Conservation (phyloP, 345 rosid genomes). For the Erodium maritimum region DNA sequence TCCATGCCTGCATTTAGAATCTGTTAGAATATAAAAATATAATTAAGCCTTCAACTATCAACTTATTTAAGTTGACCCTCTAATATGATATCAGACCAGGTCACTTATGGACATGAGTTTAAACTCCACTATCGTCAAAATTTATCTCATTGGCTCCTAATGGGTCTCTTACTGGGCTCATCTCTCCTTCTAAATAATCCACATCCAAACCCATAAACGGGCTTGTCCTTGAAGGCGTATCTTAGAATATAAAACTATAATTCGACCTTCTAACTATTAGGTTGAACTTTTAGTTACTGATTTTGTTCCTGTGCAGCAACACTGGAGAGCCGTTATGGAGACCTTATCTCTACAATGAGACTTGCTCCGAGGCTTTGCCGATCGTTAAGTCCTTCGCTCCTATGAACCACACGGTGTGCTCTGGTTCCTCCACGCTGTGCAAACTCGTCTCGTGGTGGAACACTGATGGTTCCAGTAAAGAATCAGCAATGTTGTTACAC, state of each 20-base stretch:
- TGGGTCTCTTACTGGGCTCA: not conserved
- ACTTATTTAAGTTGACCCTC: too few species aligned
- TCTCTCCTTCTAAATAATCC: too few species aligned
- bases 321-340: slow-evolving; percentile 55
- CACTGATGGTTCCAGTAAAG: slow-evolving; percentile 21
- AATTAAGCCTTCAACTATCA: too few species aligned
- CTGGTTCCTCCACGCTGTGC: slow-evolving; percentile 79
- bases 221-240: too few species aligned
- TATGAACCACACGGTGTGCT: slow-evolving; percentile 79
- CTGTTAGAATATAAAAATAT: too few species aligned
- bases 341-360: slow-evolving; percentile 76
- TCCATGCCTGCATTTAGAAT: too few species aligned
- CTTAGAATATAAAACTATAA: too few species aligned
- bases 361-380: slow-evolving; percentile 64
- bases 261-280: not conserved
- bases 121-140: not conserved
- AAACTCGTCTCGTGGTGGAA: slow-evolving; percentile 95
- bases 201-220: too few species aligned
- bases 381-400: slow-evolving; percentile 70
- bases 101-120: too few species aligned
- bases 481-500: slow-evolving; percentile 55
- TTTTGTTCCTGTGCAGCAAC: slow-evolving; percentile 25
- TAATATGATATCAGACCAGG: too few species aligned
- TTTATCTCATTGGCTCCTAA: not conserved
- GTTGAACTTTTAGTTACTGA: slow-evolving; percentile 4